These are phyloP conservation scores for Phaffia tasmanica DNA, from an alignment of 768 basidiomycete genomes.

Conservation along the genomic window DNA sequence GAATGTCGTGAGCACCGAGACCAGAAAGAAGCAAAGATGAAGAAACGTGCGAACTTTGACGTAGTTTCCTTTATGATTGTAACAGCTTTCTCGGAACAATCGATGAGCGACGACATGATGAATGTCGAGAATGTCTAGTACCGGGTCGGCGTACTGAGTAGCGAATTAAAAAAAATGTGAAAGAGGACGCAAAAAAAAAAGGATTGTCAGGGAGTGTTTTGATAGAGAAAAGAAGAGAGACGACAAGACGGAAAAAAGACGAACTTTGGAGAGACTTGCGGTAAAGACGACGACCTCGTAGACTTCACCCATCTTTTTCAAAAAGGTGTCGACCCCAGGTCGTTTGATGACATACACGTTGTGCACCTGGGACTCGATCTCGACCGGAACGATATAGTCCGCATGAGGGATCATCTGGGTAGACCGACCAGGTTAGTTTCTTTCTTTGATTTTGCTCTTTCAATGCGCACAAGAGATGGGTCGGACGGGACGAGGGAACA, in stretches of 20 bases:
- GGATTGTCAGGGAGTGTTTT: neutral
- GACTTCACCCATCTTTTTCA: conserved; percentile 96
- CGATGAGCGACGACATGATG: conserved; percentile 87
- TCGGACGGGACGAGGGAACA: neutral
- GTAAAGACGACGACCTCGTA: conserved; percentile 98
- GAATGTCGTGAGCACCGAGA: neutral
- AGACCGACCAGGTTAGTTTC: too few species aligned
- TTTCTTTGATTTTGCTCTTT: too few species aligned
- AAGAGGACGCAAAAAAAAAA: neutral
- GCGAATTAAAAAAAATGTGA: neutral
- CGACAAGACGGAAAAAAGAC: conserved; percentile 28
- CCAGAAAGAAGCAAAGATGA: neutral
- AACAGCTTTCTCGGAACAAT: conserved; percentile 94
- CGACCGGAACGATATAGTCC: conserved; percentile 97
- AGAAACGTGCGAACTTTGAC: conserved; percentile 61
- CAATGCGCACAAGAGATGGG: neutral
- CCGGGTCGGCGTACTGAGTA: conserved; percentile 91
- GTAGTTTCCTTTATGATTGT: conserved; percentile 97
- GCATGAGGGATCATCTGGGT: conserved; percentile 78
- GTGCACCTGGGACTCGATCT: conserved; percentile 96
- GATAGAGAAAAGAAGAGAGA: neutral
- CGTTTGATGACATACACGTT: conserved; percentile 99
- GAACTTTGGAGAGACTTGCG: conserved; percentile 89
- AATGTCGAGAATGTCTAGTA: conserved; percentile 88
- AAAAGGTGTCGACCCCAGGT: conserved; percentile 91